Base-by-base conservation (phyloP, 2,329 filamentous ascomycete genomes). In the Daldinia sp. region DNA sequence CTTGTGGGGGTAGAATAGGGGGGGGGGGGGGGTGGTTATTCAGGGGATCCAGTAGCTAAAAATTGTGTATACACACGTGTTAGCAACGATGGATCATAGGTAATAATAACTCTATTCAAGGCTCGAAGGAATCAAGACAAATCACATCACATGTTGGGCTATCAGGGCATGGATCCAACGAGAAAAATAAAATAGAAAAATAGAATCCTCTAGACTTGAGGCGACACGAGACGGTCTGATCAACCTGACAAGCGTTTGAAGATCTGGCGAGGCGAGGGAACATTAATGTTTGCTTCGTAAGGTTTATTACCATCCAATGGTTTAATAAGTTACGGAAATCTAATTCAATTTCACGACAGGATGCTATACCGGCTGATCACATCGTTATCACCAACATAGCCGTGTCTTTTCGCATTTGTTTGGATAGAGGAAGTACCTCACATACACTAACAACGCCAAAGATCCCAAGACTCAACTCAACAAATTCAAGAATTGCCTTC, bases 251-350 rank as follows among this genome's bases (percentile, higher is more conserved):
- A 47, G 32, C 39, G 58, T 35, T 60, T 63, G 25, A 47, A 57
- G 63, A 59, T 65, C 41, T 49, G 34, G 13, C 10, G 43, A 39
- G 21, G 32, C 23, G 45, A 47, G 47, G 58, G n/a, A 45, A 47
- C 49, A 56, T 39, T 52, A 30, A 35, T 32, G 48, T 55, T 56
- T 17, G 43, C 43, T 47, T n/a, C 39, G 56, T 67, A 67, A 35
- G 64, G 64, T 58, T 61, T 64, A 64, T 54, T 64, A 64, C 51
- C 53, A 55, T 47, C 25, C 13, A 57, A 47, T 37, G 41, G 41
- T 54, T 52, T 62, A 30, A n/a, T n/a, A n/a, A n/a, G 48, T 35
- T 34, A 23, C 30, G 35, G 23, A 37, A 47, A 21, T 32, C 35
- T 50, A 55, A 55, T 43, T 43, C 52, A 48, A 55, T 57, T 52